A percentile compares a stretch with the other conserved stretches of the same genome.
These are phyloP conservation scores for Candida manassasensis DNA, from an alignment of 805 yeast genomes.

Conservation along the genomic window DNA sequence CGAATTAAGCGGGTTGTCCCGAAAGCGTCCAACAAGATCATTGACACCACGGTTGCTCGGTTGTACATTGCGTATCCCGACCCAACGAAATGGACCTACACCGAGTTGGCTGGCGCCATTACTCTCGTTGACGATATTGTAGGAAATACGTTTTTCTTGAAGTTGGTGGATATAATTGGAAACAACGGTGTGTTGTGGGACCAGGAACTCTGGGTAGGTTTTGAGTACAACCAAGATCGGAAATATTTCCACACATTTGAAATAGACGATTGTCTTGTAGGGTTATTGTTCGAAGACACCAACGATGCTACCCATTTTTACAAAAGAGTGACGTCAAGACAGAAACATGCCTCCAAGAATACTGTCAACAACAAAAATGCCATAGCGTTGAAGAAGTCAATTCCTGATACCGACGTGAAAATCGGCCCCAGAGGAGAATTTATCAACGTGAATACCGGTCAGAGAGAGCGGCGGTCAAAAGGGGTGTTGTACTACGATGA, in stretches of 20 bases:
- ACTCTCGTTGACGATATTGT: conserved; percentile 86
- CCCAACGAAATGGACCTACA: conserved; percentile 73
- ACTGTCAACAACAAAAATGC: conserved; percentile 87
- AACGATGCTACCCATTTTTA: conserved; percentile 81
- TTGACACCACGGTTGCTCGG: conserved; percentile 88
- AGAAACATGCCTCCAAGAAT: conserved; percentile 81
- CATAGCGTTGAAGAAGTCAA: conserved; percentile 54
- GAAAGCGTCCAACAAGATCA: conserved; percentile 76
- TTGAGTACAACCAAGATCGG: conserved; percentile 89
- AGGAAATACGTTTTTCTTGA: conserved; percentile 89
- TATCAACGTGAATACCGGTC: conserved; percentile 44
- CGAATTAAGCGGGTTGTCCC: conserved; percentile 86
- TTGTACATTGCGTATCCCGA: conserved; percentile 88
- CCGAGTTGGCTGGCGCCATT: conserved; percentile 87
- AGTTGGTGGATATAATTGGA: conserved; percentile 80
- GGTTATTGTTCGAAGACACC: conserved; percentile 84
- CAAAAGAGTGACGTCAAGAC: conserved; percentile 69
- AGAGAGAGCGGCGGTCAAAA: conserved; percentile 50
- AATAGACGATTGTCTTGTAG: conserved; percentile 82
- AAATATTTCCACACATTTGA: conserved; percentile 94
- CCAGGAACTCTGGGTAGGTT: conserved; percentile 86
- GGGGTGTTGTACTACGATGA: conserved; percentile 71
- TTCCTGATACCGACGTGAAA: conserved; percentile 18
- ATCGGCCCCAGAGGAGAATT: conserved; percentile 68
- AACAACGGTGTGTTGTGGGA: conserved; percentile 93